Percentiles rank a stretch among this genome's conserved stretches.
Evolutionary conservation across 2,329 filamentous ascomycete genomes (phyloP).

Genomic region (Leptoxyphium fumago): DNA sequence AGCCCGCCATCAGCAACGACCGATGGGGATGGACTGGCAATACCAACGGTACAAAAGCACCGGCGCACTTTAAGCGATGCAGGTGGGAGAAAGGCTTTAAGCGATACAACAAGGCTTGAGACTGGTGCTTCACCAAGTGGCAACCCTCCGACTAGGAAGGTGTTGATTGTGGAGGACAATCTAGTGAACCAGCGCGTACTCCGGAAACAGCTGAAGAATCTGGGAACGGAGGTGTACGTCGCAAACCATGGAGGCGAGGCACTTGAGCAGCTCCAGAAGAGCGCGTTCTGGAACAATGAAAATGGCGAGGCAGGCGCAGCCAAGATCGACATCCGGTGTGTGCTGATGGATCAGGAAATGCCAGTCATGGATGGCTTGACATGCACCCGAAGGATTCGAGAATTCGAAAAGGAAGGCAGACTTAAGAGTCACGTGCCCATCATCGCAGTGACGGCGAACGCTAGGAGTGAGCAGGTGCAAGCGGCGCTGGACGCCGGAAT

Average conservation of each 20-base stretch:
- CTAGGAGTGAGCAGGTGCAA: slow-evolving; percentile 57
- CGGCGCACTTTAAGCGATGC: slow-evolving; percentile 4
- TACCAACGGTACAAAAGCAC: neutral
- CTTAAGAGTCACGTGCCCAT: slow-evolving; percentile 56
- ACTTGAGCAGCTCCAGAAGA: slow-evolving; percentile 28
- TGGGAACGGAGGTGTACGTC: slow-evolving; percentile 30
- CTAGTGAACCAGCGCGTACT: slow-evolving; percentile 35
- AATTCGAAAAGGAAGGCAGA: slow-evolving; percentile 47
- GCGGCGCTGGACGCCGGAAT: slow-evolving; percentile 59
- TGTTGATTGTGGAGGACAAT: slow-evolving; percentile 30
- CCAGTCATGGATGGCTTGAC: slow-evolving; percentile 71
- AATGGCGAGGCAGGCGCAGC: neutral
- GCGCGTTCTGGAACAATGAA: slow-evolving; percentile 25
- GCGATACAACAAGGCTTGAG: neutral
- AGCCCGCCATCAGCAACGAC: slow-evolving; percentile 25
- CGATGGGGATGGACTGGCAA: neutral
- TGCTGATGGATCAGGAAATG: slow-evolving; percentile 75
- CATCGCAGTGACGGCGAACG: slow-evolving; percentile 73
- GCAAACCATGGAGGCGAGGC: slow-evolving; percentile 37
- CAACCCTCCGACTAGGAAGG: slow-evolving; percentile 9
- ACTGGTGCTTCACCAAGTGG: neutral
- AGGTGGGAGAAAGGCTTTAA: slow-evolving; percentile 2
- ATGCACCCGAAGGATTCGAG: slow-evolving; percentile 53
- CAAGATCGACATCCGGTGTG: slow-evolving; percentile 28
- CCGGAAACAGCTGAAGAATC: slow-evolving; percentile 34